Evolutionary conservation across 768 basidiomycete species (phyloP), one percentile per base, ranked within the genome.

Genomic region (Roridomyces roridus): DNA sequence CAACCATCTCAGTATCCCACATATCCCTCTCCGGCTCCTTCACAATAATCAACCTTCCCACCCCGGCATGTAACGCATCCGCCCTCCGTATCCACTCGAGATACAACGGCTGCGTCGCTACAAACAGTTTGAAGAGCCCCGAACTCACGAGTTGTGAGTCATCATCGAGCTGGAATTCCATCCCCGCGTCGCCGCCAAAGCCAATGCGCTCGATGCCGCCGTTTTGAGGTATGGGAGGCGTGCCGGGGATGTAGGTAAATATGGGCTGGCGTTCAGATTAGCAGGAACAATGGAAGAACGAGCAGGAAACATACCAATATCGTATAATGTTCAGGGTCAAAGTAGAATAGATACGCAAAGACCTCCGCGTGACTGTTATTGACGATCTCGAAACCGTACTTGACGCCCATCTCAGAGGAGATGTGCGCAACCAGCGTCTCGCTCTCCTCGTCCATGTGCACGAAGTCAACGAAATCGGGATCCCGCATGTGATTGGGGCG

Each of bases 281-380:
- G 39, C n/a, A n/a, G 6, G 7, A 14, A 6, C 7, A 14, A 31
- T 7, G 7, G 20, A 6, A n/a, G 17, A n/a, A 6, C 9, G 17
- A n/a, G n/a, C n/a, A 6, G 20, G 39, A 28, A 4, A 55, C 53
- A 2, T 23, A 57, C 48, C 5, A 39, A 6, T 25, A 57, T 57
- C 5, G 26, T 21, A 15, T 46, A 52, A 6, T 35, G 7, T 11
- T 10, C 46, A 1, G 57, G 50, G 17, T 54, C 46, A 40, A 52
- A 53, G 34, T 48, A 59, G 20, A 49, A 51, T 4, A 52, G 24
- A 43, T 58, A 58, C 26, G 44, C 20, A 9, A 23, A 51, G 5
- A 57, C 35, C 9, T 51, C 28, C 28, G 34, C 5, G 8, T 5
- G 15, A 18, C 34, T 42, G 5, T 14, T 18, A 23, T 50, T 57